A percentile compares a stretch with the other conserved stretches of the same genome.
Evolutionary conservation across 306 rosid genomes (phyloP).

Genomic region (Aeschynomene evenia): DNA sequence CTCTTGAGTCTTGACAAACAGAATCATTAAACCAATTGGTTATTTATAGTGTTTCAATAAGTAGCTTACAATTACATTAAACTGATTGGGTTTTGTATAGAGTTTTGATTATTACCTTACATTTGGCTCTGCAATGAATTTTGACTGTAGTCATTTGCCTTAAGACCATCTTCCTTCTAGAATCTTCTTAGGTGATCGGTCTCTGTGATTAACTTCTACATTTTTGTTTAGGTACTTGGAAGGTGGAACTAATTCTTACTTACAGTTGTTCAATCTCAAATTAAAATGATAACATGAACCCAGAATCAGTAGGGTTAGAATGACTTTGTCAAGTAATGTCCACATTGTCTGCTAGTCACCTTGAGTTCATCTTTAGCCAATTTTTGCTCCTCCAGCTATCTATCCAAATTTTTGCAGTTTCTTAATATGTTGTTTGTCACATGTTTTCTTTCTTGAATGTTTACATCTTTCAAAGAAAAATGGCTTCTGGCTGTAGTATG

Average conservation of each 20-base stretch:
- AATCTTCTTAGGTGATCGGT: not conserved
- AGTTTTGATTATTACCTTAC: not conserved
- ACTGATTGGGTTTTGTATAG: not conserved
- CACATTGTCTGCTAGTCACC: not conserved
- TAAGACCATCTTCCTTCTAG: not conserved
- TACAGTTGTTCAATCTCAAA: not conserved
- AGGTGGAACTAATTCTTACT: conserved; percentile 19
- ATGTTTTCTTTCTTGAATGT: not conserved
- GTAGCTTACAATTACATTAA: not conserved
- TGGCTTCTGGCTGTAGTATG: not conserved
- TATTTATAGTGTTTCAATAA: not conserved
- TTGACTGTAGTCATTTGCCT: not conserved
- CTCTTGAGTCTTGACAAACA: not conserved
- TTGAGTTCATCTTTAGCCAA: not conserved
- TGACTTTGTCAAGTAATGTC: not conserved
- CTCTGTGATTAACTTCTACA: not conserved
- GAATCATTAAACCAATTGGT: not conserved
- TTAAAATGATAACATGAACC: not conserved
- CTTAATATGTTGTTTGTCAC: not conserved
- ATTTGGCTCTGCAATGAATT: not conserved
- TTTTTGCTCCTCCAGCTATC: conserved; percentile 14
- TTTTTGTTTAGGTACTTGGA: not conserved
- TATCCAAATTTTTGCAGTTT: not conserved
- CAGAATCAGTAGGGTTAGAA: not conserved
- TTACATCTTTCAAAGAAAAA: not conserved